Conservation (phyloP, 139 green algal species). For the Astrephomene gubernaculifera region DNA sequence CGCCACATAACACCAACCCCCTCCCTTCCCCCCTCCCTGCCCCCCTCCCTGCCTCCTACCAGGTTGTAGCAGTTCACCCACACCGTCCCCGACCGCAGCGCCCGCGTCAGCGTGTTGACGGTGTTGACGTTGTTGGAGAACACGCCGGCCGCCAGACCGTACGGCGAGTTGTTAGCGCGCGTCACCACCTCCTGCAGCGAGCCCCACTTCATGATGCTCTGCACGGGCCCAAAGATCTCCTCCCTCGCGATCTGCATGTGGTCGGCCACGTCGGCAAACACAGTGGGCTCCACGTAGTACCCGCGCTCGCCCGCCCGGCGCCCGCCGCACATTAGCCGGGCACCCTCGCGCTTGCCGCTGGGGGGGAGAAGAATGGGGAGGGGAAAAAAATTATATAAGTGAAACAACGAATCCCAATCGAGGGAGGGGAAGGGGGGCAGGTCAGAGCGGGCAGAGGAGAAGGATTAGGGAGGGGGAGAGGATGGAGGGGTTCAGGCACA, state of each 20-base stretch:
- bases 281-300: constrained; percentile 82
- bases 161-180: constrained; percentile 76
- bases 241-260: constrained; percentile 72
- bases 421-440: too few relatives aligned
- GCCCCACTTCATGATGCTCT: constrained; percentile 78
- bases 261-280: constrained; percentile 77
- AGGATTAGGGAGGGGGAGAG: too few relatives aligned
- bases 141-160: constrained; percentile 79
- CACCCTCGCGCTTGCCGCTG: constrained; percentile 65
- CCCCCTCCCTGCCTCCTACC: background rate
- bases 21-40: too few relatives aligned
- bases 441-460: too few relatives aligned
- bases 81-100: constrained; percentile 70
- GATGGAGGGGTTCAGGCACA: too few relatives aligned
- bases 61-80: constrained; percentile 69
- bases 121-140: constrained; percentile 72
- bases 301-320: constrained; percentile 55
- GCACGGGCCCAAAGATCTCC: constrained; percentile 80
- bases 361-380: too few relatives aligned
- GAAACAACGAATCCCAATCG: too few relatives aligned
- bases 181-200: constrained; percentile 72
- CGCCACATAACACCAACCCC: too few relatives aligned
- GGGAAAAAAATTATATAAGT: too few relatives aligned
- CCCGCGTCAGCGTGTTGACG: constrained; percentile 70
- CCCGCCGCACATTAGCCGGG: constrained; percentile 58